A percentile compares a stretch with the other conserved stretches of the same genome.
Evolutionary conservation across 495 filamentous ascomycete genomes (phyloP).

Genomic region (Penicillium ucsense): DNA sequence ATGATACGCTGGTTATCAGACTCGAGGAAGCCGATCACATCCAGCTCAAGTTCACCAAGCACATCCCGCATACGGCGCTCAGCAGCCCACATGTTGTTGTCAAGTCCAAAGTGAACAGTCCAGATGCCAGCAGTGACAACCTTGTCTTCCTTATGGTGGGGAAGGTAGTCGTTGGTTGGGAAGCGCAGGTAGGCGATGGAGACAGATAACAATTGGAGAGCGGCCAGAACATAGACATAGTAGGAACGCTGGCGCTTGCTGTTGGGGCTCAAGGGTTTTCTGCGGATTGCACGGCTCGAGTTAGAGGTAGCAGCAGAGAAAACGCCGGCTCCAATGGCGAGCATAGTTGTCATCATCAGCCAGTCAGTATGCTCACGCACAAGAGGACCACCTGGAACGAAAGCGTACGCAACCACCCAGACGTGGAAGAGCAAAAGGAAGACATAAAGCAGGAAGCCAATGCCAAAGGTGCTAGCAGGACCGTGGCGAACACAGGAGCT

Average conservation of each 20-base stretch:
- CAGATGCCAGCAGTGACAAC: constrained; percentile 90
- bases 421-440: constrained; percentile 88
- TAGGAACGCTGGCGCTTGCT: constrained; percentile 51
- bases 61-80: constrained; percentile 89
- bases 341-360: constrained; percentile 80
- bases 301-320: constrained; percentile 60
- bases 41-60: constrained; percentile 86
- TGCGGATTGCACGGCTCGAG: constrained; percentile 28
- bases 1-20: constrained; percentile 95
- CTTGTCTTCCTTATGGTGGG: constrained; percentile 81
- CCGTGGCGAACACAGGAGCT: constrained; percentile 61
- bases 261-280: constrained; percentile 43
- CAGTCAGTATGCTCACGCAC: constrained; percentile 94
- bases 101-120: constrained; percentile 97
- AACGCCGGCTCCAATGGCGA: constrained; percentile 75
- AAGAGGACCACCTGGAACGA: constrained; percentile 92
- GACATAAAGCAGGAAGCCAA: constrained; percentile 85
- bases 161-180: constrained; percentile 82
- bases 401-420: constrained; percentile 98
- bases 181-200: constrained; percentile 86
- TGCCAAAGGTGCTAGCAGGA: constrained; percentile 69
- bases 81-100: constrained; percentile 98
- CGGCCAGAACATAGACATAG: constrained; percentile 62
- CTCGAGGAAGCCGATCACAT: constrained; percentile 90
- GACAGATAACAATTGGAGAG: constrained; percentile 69